Percentiles rank a stretch among this genome's conserved stretches.
Evolutionary conservation across 148 eudicot species (phyloP).

Genomic region (Arbutus unedo): DNA sequence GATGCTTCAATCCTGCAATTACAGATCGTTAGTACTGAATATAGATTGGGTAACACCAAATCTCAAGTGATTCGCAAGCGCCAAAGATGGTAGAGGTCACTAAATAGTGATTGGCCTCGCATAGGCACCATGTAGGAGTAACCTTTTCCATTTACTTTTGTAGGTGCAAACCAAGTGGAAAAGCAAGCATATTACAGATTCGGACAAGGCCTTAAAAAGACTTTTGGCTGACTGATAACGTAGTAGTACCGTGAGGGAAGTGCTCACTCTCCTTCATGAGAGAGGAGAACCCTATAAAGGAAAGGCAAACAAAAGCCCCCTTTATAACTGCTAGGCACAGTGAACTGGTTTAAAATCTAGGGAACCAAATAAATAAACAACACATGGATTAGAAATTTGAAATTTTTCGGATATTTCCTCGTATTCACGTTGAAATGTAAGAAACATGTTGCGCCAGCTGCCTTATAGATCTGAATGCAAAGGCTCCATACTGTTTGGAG

Average conservation of each 20-base stretch:
- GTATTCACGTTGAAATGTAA: neutral
- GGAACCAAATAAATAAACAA: neutral
- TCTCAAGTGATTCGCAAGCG: neutral
- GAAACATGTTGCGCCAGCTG: neutral
- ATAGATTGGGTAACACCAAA: neutral
- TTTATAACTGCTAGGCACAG: neutral
- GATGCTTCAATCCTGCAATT: constrained; percentile 41
- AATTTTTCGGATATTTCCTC: neutral
- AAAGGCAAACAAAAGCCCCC: no score
- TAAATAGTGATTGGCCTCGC: neutral
- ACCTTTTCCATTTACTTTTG: neutral
- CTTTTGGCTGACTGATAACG: no score
- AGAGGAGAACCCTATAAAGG: no score
- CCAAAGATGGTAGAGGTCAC: neutral
- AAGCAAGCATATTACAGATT: neutral
- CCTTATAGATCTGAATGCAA: neutral
- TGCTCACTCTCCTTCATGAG: no score
- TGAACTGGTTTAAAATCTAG: neutral
- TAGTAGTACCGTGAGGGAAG: no score
- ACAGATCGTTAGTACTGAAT: neutral
- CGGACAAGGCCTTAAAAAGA: no score
- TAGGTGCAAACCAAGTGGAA: neutral
- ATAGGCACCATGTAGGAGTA: neutral
- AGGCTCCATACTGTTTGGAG: neutral
- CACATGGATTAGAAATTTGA: neutral